A percentile compares a stretch with the other conserved stretches of the same genome.
phyloP scores from a whole-genome alignment of 208 protist species.

The Trichomonas tenax region DNA sequence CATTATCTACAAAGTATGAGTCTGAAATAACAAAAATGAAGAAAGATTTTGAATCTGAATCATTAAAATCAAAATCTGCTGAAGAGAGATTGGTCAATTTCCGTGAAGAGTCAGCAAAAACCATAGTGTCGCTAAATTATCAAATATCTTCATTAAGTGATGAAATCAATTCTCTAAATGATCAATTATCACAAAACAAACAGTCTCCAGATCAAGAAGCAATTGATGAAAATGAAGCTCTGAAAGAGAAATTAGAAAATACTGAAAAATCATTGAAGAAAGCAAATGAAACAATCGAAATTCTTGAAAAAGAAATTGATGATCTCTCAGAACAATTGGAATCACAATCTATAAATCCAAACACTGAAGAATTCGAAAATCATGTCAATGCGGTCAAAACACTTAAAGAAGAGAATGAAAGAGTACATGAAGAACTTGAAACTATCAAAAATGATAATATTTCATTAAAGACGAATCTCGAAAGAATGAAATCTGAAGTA shows the following conservation, averaged over 20 bases:
- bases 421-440: neutral
- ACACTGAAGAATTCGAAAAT: neutral
- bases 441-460: neutral
- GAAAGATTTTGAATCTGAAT: neutral
- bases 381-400: neutral
- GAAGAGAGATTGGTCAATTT: neutral
- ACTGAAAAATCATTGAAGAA: neutral
- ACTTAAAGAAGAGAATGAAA: neutral
- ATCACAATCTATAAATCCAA: neutral
- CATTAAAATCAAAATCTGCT: neutral
- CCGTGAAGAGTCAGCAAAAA: neutral
- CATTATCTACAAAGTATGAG: neutral
- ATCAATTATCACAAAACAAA: neutral
- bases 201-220: too few relatives aligned
- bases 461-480: neutral
- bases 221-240: neutral
- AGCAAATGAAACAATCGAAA: neutral
- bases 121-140: neutral
- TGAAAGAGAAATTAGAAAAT: neutral
- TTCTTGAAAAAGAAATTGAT: neutral
- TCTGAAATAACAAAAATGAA: neutral
- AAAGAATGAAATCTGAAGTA: neutral
- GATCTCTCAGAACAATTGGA: neutral
- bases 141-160: neutral
- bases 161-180: neutral